These are phyloP conservation scores for Trichophaea hybrida DNA, from an alignment of 2,329 filamentous ascomycete species.

Conservation along the genomic window DNA sequence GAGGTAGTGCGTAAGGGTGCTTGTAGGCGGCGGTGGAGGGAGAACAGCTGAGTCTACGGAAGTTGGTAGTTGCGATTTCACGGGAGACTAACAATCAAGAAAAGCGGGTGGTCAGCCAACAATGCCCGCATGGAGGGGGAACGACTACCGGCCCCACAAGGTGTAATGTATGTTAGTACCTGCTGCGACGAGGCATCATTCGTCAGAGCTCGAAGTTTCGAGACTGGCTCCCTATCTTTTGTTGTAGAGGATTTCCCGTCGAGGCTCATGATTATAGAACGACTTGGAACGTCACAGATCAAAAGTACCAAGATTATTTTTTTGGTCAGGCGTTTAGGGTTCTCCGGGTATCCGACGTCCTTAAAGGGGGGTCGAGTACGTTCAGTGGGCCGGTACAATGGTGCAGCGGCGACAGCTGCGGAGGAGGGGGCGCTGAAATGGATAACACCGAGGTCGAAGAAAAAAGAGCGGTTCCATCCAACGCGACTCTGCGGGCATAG, in stretches of 20 bases:
- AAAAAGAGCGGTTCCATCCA: conserved; percentile 4
- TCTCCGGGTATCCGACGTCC: not conserved
- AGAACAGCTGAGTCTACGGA: not conserved
- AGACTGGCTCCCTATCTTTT: not conserved
- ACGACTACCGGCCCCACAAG: not conserved
- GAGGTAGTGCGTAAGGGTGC: not conserved
- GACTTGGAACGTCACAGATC: not conserved
- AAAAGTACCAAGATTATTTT: not conserved
- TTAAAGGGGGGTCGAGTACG: not conserved
- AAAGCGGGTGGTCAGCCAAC: not conserved
- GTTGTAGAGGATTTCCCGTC: not conserved
- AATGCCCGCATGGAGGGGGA: not conserved
- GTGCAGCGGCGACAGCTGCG: not conserved
- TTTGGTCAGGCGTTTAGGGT: no score
- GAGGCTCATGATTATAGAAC: not conserved
- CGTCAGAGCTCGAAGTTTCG: not conserved
- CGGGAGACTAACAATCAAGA: not conserved
- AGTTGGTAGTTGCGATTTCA: not conserved
- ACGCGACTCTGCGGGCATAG: not conserved
- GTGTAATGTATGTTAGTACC: not conserved
- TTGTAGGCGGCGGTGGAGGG: not conserved
- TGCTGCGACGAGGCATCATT: not conserved
- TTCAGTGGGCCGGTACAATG: not conserved
- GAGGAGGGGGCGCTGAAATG: not conserved
- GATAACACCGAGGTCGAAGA: conserved; percentile 3